These are phyloP conservation scores for Euphorbia celastroides DNA, from an alignment of 441 rosid species.

Conservation along the genomic window DNA sequence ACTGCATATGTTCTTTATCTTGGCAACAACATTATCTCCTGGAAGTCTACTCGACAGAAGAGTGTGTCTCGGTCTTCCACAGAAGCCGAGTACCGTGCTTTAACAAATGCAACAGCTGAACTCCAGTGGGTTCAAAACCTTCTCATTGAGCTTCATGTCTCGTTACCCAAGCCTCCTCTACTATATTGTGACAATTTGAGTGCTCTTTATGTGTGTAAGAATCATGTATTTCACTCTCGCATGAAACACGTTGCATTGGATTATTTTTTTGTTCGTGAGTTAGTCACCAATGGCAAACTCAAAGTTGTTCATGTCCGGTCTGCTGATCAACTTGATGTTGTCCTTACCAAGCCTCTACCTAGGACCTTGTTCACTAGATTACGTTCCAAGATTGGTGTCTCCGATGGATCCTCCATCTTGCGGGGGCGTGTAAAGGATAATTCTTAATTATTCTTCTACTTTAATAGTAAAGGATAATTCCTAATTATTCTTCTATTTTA, in stretches of 20 bases:
- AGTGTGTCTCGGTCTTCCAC: no score
- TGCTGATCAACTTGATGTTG: background rate
- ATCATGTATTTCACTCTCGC: background rate
- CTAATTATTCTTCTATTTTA: no score
- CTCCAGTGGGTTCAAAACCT: background rate
- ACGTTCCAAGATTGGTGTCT: background rate
- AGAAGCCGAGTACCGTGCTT: no score
- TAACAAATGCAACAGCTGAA: background rate
- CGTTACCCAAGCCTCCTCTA: background rate
- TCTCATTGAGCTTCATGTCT: background rate
- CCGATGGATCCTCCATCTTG: background rate
- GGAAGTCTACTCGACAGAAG: background rate
- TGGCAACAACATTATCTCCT: background rate
- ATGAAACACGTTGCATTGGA: background rate
- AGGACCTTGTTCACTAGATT: background rate
- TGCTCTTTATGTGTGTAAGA: background rate
- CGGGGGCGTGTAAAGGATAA: background rate
- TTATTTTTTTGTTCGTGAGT: background rate
- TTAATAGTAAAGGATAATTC: background rate
- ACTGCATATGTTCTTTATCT: background rate
- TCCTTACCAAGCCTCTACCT: background rate
- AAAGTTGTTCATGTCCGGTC: no score
- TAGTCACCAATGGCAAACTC: no score
- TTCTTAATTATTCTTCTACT: background rate
- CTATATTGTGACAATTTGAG: background rate